These are phyloP conservation scores for Coccomyxa subellipsoidea DNA, from an alignment of 163 green algal species.

Conservation along the genomic window DNA sequence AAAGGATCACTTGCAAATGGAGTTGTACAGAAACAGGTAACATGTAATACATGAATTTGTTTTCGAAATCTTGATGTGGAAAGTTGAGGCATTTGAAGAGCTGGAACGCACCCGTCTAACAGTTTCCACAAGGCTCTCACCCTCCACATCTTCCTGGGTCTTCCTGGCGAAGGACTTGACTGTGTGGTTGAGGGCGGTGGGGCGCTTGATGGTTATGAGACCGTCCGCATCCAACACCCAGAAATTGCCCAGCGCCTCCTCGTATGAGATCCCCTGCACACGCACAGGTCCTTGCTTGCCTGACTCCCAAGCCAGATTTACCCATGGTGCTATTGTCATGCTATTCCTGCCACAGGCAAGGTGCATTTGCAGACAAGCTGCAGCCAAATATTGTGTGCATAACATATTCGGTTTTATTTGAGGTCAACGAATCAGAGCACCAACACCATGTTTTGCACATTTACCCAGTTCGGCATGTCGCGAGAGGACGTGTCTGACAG, in stretches of 20 bases:
- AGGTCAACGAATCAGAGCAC: too few species aligned
- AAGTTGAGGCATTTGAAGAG: neutral
- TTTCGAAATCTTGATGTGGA: too few species aligned
- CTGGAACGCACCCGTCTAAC: conserved; percentile 48
- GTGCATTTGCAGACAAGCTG: neutral
- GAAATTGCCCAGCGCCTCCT: conserved; percentile 67
- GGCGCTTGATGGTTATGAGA: conserved; percentile 64
- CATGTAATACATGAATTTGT: too few species aligned
- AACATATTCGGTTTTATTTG: neutral
- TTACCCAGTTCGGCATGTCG: too few species aligned
- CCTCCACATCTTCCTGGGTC: conserved; percentile 49
- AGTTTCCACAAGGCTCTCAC: conserved; percentile 63
- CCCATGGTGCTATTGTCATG: neutral
- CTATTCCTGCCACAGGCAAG: neutral
- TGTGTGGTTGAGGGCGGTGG: conserved; percentile 30
- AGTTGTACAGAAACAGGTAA: too few species aligned
- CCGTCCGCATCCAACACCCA: conserved; percentile 67
- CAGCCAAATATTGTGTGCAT: neutral
- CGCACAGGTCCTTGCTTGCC: neutral
- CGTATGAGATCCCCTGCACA: conserved; percentile 56
- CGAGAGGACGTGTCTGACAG: too few species aligned
- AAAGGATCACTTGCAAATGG: too few species aligned
- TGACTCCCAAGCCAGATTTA: neutral
- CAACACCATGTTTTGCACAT: too few species aligned
- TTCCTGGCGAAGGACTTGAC: conserved; percentile 65